These are phyloP conservation scores for Aspergillus clavatus DNA, from an alignment of 2,329 filamentous ascomycete species.

Conservation along the genomic window DNA sequence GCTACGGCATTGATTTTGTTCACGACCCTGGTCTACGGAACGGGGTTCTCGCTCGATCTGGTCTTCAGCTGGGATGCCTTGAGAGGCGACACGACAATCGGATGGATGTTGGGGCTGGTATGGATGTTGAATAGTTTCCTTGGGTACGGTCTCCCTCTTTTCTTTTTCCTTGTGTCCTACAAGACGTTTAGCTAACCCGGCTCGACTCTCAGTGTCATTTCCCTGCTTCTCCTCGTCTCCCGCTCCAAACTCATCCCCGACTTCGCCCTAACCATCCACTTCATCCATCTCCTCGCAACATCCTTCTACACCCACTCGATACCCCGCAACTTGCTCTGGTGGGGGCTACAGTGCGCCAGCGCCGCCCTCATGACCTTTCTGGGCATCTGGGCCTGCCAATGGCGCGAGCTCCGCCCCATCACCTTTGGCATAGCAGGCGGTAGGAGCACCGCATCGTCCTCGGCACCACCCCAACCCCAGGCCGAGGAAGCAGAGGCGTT, in stretches of 20 bases:
- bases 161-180: constrained; percentile 9
- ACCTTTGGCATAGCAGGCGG: constrained; percentile 58
- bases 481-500: constrained; percentile 15
- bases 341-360: constrained; percentile 62
- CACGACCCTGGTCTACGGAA: constrained; percentile 61
- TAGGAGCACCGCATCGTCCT: constrained; percentile 14
- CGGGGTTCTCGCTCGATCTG: constrained; percentile 53
- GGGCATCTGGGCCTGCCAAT: constrained; percentile 87
- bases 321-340: constrained; percentile 81
- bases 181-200: neutral
- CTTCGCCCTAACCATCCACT: constrained; percentile 84
- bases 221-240: constrained; percentile 75
- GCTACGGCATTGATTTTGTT: constrained; percentile 62
- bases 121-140: constrained; percentile 63
- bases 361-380: constrained; percentile 61
- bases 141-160: constrained; percentile 53
- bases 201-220: constrained; percentile 62
- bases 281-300: constrained; percentile 72
- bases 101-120: constrained; percentile 64
- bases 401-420: constrained; percentile 83
- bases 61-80: constrained; percentile 61
- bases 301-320: constrained; percentile 72
- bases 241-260: constrained; percentile 93
- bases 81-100: constrained; percentile 63
- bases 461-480: constrained; percentile 6